Conservation (phyloP, 2,329 filamentous ascomycete genomes). For the Exophiala sideris region DNA sequence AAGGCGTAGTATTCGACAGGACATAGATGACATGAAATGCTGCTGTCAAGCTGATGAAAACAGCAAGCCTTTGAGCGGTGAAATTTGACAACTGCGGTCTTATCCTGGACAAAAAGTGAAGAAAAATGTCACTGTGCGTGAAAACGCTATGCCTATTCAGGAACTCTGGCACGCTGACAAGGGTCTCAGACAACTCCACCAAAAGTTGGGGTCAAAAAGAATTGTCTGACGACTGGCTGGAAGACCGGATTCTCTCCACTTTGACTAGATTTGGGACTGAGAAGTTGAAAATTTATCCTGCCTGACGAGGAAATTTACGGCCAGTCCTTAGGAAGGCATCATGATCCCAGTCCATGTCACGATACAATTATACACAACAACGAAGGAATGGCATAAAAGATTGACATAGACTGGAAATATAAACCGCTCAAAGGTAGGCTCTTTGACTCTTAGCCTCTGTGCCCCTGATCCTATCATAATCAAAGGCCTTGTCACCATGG, state of each 20-base stretch:
- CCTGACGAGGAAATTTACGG: no score
- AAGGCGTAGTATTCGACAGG: not conserved
- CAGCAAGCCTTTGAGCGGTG: not conserved
- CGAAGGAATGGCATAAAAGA: no score
- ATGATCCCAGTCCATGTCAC: no score
- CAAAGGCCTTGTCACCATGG: slow-evolving; percentile 21
- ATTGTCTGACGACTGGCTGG: no score
- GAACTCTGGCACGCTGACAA: not conserved
- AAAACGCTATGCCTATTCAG: slow-evolving; percentile 16
- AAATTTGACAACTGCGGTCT: not conserved
- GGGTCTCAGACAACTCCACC: not conserved
- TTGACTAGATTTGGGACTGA: no score
- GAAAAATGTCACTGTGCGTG: slow-evolving; percentile 20
- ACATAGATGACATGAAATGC: not conserved
- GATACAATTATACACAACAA: no score
- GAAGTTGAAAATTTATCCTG: no score
- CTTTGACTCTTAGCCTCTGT: slow-evolving; percentile 27
- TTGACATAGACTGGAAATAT: no score
- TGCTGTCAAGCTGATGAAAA: not conserved
- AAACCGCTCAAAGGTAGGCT: slow-evolving; percentile 16
- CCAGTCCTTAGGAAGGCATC: no score
- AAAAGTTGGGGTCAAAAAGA: not conserved
- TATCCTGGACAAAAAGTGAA: slow-evolving; percentile 9
- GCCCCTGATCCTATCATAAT: slow-evolving; percentile 25
- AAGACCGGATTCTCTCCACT: no score